Evolutionary conservation across 2,329 filamentous ascomycete genomes (phyloP), one percentile per base, ranked within the genome.

Genomic region (Lasiodiplodia sp.): DNA sequence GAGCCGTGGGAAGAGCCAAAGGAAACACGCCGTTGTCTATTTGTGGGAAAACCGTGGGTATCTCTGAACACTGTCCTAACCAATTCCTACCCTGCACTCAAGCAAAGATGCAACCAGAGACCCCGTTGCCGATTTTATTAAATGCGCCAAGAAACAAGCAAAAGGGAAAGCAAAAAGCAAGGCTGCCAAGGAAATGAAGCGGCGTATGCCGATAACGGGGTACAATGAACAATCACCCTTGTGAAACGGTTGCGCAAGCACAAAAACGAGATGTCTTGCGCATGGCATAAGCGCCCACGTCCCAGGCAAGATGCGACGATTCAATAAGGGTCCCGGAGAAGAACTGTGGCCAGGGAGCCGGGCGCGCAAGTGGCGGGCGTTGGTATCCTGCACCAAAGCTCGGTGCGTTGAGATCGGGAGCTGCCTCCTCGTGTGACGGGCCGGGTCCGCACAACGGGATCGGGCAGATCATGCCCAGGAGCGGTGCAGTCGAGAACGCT

Each of bases 11-110:
- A 38, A 21, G 12, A 52, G 60, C 60, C 60, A 64, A 64, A 31
- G 47, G 52, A 64, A 64, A 37, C 60, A 38, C 60, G 28, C 40
- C 40, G 51, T 52, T 64, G 37, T 64, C 60, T 52, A 52, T 64
- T 49, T 64, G 37, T 14, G 44, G 31, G 60, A 64, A 64, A 63
- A 52, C 60, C 60, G 60, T 64, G 60, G 60, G 60, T 64, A 64
- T 64, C 60, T 64, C 47, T 64, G 60, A 64, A 64, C 60, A n/a
- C 60, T 51, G 60, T 47, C 60, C 44, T 28, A 31, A 52, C 60
- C 60, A 64, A 52, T 38, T 34, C 60, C 40, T 10, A 21, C 28
- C 44, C 25, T 28, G 23, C 52, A n/a, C 25, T 34, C 23, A 16
- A 40, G 40, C 25, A 34, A 49, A 38, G 49, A 25, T 12, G 40